A percentile compares a stretch with the other conserved stretches of the same genome.
phyloP scores from a whole-genome alignment of 139 green algal genomes.

The Nannochloris sp. region DNA sequence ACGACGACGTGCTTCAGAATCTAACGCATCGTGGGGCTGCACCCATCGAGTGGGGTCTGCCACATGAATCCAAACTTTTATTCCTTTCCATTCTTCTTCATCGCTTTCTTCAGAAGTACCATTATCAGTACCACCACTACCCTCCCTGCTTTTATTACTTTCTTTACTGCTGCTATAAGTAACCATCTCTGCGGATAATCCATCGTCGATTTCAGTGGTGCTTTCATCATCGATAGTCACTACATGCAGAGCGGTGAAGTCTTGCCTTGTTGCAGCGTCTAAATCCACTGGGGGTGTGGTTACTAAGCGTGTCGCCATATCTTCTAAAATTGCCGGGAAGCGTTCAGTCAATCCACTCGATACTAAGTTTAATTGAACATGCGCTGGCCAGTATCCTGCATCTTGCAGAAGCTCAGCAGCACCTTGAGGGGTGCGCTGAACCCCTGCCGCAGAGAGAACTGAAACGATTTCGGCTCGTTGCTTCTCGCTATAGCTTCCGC shows the following conservation, averaged over 20 bases:
- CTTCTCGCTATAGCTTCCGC: background rate
- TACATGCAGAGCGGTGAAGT: slow-evolving; percentile 52
- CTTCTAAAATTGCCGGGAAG: slow-evolving; percentile 32
- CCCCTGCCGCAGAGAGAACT: background rate
- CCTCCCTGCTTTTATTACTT: no score
- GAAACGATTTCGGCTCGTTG: background rate
- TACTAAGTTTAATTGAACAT: slow-evolving; percentile 52
- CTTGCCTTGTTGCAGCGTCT: slow-evolving; percentile 38
- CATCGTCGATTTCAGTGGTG: slow-evolving; percentile 84
- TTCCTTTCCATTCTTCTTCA: no score
- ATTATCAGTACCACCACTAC: no score
- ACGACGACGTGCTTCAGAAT: slow-evolving; percentile 45
- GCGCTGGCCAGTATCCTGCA: slow-evolving; percentile 39
- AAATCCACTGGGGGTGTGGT: slow-evolving; percentile 37
- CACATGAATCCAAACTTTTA: slow-evolving; percentile 84
- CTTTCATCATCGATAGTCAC: slow-evolving; percentile 74
- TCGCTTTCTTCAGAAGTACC: no score
- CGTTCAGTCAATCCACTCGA: slow-evolving; percentile 14
- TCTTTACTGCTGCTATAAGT: no score
- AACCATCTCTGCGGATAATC: slow-evolving; percentile 52
- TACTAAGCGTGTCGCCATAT: slow-evolving; percentile 27
- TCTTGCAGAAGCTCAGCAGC: slow-evolving; percentile 42
- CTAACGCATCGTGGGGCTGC: slow-evolving; percentile 30
- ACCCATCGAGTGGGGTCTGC: slow-evolving; percentile 70
- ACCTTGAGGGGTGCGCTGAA: background rate